A percentile compares a stretch with the other conserved stretches of the same genome.
Evolutionary conservation across 345 rosid genomes (phyloP).

Genomic region (Heritiera fomes): DNA sequence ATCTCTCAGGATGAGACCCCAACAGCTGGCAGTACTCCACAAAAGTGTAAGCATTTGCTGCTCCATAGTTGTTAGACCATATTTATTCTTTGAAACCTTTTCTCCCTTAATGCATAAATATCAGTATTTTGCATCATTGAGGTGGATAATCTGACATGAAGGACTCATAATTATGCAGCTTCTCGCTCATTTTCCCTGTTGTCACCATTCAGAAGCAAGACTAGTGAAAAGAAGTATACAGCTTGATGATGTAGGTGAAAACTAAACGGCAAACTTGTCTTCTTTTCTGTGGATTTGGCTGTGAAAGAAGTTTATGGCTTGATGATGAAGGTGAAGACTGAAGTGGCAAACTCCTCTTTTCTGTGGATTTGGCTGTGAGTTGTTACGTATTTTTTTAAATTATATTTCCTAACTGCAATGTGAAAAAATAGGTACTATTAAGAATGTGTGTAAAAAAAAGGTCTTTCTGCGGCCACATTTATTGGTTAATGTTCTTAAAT

Average conservation of each 20-base stretch:
- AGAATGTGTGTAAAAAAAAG: slow-evolving; percentile 1
- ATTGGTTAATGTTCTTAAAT: slow-evolving; percentile 2
- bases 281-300: slow-evolving; percentile 19
- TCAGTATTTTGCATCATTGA: background rate
- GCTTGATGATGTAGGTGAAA: slow-evolving; percentile 26
- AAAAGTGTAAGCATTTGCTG: slow-evolving; percentile 55
- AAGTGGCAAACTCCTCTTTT: slow-evolving; percentile 17
- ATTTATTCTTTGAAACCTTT: slow-evolving; percentile 11
- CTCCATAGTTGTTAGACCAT: background rate
- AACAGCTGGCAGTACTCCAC: slow-evolving; percentile 49
- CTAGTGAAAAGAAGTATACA: slow-evolving; percentile 52
- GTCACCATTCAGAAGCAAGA: slow-evolving; percentile 85
- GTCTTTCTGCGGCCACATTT: slow-evolving; percentile 25
- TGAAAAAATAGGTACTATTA: background rate
- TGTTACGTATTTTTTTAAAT: slow-evolving; percentile 1
- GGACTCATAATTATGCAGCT: slow-evolving; percentile 42
- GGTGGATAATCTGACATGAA: slow-evolving; percentile 3
- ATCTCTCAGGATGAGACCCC: slow-evolving; percentile 85
- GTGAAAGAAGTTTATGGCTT: slow-evolving; percentile 44
- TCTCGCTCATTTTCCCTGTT: slow-evolving; percentile 76
- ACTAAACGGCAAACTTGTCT: slow-evolving; percentile 15
- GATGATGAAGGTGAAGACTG: slow-evolving; percentile 20
- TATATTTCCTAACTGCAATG: background rate
- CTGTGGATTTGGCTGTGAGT: slow-evolving; percentile 13
- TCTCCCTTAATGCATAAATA: background rate